Percentiles rank a stretch among this genome's conserved stretches.
Conservation (phyloP, 306 rosid genomes). For the Vicia sativa region DNA sequence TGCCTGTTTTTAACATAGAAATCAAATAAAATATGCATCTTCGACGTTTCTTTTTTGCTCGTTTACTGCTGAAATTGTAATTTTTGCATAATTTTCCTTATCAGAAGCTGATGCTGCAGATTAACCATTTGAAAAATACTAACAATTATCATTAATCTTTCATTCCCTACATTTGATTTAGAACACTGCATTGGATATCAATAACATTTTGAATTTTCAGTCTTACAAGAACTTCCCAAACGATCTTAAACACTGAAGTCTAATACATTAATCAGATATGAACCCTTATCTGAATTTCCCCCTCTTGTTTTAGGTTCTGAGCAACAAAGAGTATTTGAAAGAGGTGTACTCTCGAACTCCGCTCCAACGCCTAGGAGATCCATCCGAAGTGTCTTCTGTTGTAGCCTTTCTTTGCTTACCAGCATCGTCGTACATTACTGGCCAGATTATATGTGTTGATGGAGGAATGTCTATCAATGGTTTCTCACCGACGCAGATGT, state of each 20-base stretch:
- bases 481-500: constrained; percentile 48
- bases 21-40: neutral
- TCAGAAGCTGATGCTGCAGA: constrained; percentile 6
- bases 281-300: constrained; percentile 24
- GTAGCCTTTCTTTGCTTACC: constrained; percentile 84
- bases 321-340: constrained; percentile 59
- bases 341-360: constrained; percentile 80
- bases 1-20: constrained; percentile 6
- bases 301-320: constrained; percentile 54
- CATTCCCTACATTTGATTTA: constrained; percentile 6
- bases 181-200: constrained; percentile 24
- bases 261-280: neutral
- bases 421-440: constrained; percentile 76
- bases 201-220: constrained; percentile 11
- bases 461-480: constrained; percentile 81
- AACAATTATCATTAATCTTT: constrained; percentile 1
- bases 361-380: constrained; percentile 67
- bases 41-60: neutral
- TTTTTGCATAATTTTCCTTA: neutral
- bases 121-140: constrained; percentile 3
- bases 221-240: constrained; percentile 1
- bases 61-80: neutral
- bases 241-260: constrained; percentile 2
- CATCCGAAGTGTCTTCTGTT: constrained; percentile 66
- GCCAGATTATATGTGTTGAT: constrained; percentile 74